Percentiles rank a stretch among this genome's conserved stretches.
phyloP scores from a whole-genome alignment of 2,329 filamentous ascomycete species.

The Trichoderma guizhouense region DNA sequence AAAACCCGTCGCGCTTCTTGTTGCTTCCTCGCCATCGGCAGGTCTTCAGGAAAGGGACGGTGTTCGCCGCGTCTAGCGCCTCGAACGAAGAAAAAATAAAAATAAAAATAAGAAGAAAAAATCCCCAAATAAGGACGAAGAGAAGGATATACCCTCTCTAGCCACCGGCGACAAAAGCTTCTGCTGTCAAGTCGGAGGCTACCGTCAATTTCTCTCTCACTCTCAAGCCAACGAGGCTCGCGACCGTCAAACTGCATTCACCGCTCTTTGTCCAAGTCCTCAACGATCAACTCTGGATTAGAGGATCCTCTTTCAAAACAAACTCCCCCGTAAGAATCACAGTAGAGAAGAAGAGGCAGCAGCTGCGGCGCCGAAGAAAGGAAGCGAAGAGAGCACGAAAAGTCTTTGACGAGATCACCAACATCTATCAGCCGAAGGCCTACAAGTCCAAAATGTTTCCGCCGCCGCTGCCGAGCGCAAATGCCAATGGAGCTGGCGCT shows the following conservation, averaged over 20 bases:
- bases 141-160: background rate
- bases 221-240: background rate
- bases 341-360: constrained; percentile 33
- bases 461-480: constrained; percentile 25
- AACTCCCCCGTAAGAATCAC: constrained; percentile 23
- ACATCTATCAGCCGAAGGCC: constrained; percentile 42
- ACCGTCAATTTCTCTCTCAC: background rate
- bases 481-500: constrained; percentile 19
- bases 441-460: constrained; percentile 48
- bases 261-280: constrained; percentile 63
- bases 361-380: constrained; percentile 34
- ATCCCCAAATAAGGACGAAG: background rate
- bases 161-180: background rate
- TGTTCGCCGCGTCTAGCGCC: constrained; percentile 11
- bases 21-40: background rate
- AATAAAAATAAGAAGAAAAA: background rate
- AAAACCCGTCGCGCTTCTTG: constrained; percentile 1
- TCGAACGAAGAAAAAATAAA: constrained; percentile 2
- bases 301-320: constrained; percentile 24
- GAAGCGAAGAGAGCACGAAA: constrained; percentile 36
- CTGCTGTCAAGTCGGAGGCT: constrained; percentile 1
- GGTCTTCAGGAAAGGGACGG: background rate
- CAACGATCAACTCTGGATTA: constrained; percentile 40
- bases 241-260: constrained; percentile 65
- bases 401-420: constrained; percentile 40